Percentiles rank a stretch among this genome's conserved stretches.
These are phyloP conservation scores for Prunus dulcis DNA, from an alignment of 306 rosid species.

Conservation along the genomic window DNA sequence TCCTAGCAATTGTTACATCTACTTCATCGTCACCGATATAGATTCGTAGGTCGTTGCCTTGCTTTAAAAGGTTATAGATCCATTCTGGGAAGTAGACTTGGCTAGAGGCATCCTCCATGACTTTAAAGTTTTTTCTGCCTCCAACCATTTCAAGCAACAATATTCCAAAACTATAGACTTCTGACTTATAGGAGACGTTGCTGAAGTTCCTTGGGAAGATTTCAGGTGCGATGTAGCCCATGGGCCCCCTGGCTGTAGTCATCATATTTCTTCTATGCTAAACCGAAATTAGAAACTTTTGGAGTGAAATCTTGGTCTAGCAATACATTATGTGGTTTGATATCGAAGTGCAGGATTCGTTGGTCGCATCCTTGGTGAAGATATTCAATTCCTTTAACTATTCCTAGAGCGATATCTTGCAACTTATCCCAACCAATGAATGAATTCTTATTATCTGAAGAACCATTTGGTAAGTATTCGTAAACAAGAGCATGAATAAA, in stretches of 20 bases:
- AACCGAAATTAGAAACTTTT: conserved; percentile 35
- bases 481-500: no score
- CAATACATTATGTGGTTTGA: conserved; percentile 36
- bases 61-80: not conserved
- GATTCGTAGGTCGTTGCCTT: not conserved
- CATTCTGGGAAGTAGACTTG: conserved; percentile 12
- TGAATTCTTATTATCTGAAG: not conserved
- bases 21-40: not conserved
- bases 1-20: not conserved
- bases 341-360: conserved; percentile 35
- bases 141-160: conserved; percentile 32
- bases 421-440: conserved; percentile 33
- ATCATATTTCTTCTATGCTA: no score
- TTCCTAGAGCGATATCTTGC: conserved; percentile 31
- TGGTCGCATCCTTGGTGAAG: conserved; percentile 15
- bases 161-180: conserved; percentile 33
- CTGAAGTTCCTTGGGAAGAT: conserved; percentile 34
- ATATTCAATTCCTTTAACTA: no score
- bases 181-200: conserved; percentile 20
- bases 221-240: conserved; percentile 38
- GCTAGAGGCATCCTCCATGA: not conserved
- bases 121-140: conserved; percentile 14
- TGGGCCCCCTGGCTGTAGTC: conserved; percentile 32
- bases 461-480: no score
- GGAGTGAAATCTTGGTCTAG: conserved; percentile 24